Percentiles rank a stretch among this genome's conserved stretches.
phyloP scores from a whole-genome alignment of 371 early-diverging fungal genomes.

The Rhizopus microsporus region DNA sequence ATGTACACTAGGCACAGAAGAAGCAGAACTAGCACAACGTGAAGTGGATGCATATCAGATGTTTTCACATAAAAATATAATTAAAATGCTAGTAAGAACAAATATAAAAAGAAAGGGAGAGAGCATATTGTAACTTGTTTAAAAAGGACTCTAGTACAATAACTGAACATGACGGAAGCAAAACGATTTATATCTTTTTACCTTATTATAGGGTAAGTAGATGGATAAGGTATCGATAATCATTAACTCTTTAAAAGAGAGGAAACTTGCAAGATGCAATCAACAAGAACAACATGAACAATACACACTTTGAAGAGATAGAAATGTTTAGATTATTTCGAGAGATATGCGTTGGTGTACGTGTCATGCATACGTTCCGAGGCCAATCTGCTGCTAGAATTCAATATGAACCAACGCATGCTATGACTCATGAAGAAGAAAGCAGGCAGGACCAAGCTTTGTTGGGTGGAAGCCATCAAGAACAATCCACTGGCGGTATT shows the following conservation, averaged over 20 bases:
- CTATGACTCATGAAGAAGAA: conserved; percentile 10
- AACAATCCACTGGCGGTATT: conserved; percentile 16
- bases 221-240: background rate
- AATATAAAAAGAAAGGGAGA: conserved; percentile 1
- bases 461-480: conserved; percentile 12
- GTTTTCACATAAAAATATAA: conserved; percentile 71
- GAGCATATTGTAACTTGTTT: background rate
- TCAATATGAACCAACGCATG: conserved; percentile 22
- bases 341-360: conserved; percentile 64
- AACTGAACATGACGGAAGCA: conserved; percentile 60
- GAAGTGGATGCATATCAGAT: conserved; percentile 68
- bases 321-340: conserved; percentile 62
- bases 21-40: conserved; percentile 60
- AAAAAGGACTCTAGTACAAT: conserved; percentile 65
- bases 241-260: conserved; percentile 24
- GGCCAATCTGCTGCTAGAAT: conserved; percentile 36
- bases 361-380: conserved; percentile 56
- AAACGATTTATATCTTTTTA: conserved; percentile 67
- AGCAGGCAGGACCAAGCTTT: conserved; percentile 8
- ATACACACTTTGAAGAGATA: conserved; percentile 57
- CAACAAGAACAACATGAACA: conserved; percentile 34
- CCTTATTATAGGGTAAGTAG: conserved; percentile 60
- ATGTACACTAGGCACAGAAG: conserved; percentile 62
- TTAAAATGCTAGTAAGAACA: conserved; percentile 60
- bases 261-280: conserved; percentile 70